Base-by-base conservation (phyloP, 352 stramenopile species). In the Elongisporangium prolatum region DNA sequence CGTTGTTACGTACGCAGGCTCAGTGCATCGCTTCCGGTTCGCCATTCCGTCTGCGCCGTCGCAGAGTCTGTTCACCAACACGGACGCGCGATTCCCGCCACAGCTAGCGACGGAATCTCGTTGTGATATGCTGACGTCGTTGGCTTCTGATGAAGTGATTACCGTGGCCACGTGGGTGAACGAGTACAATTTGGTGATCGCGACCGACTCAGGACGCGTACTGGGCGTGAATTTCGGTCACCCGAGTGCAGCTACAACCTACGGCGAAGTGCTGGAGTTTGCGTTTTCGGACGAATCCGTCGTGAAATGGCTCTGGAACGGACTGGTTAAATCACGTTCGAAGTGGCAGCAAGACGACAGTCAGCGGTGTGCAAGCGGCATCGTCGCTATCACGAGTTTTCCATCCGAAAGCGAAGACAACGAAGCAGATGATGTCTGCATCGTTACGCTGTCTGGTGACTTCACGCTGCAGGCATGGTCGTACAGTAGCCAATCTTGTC, bases 141-240 rank as follows among this genome's bases (percentile, higher is more conserved):
- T 90, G 16, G 59, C 68, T n/a, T 54, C 66, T 6, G 68, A 88
- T 25, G 79, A 92, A 37, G 74, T 86, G 50, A 65, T 92, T 51
- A 84, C 76, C 1, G 76, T 78, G 18, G 80, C 75, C 22, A 54
- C 87, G 13, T 90, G 83, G 83, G 65, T 90, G 17, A 89, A 92
- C 51, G 83, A 90, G 65, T 89, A 84, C 61, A 90, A 92, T 53
- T 28, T 89, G 18, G 75, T 89, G 18, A 52, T 92, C 20, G 80
- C 78, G 11, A 85, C 76, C 2, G 79, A 91, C 62, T 51, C 67
- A 0, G 83, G 83, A 0, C 76, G 75, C 21, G 74, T 90, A 14
- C 48, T 92, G 3, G 83, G 77, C 13, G 75, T 91, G 28, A 91
- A 91, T 47, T 88, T 89, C 56, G 80, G 80, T 3, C 65, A 89